phyloP scores from a whole-genome alignment of 345 rosid species.

The Populus davidiana region DNA sequence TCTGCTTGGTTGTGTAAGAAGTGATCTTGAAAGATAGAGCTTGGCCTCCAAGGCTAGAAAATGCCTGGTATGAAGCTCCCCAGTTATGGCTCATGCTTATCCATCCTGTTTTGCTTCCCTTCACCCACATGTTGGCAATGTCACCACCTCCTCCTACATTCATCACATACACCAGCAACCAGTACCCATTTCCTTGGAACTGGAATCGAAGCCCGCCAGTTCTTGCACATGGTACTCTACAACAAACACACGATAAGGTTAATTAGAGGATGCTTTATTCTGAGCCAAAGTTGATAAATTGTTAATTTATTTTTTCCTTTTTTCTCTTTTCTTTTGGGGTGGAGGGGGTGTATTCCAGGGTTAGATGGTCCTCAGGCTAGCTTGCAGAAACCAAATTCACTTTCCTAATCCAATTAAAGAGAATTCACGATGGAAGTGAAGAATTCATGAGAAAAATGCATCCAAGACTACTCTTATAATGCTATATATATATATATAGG shows the following conservation, averaged over 20 bases:
- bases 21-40: slow-evolving; percentile 66
- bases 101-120: slow-evolving; percentile 61
- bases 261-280: background rate
- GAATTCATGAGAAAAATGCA: too few relatives aligned
- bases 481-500: background rate
- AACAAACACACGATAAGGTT: background rate
- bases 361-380: too few relatives aligned
- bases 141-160: slow-evolving; percentile 33
- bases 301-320: too few relatives aligned
- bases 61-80: slow-evolving; percentile 94
- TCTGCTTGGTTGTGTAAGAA: slow-evolving; percentile 60
- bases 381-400: too few relatives aligned
- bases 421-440: too few relatives aligned
- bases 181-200: slow-evolving; percentile 30
- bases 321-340: too few relatives aligned
- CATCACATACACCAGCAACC: slow-evolving; percentile 27
- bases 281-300: too few relatives aligned
- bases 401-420: too few relatives aligned
- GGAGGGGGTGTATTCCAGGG: too few relatives aligned
- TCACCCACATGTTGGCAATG: slow-evolving; percentile 28
- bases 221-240: slow-evolving; percentile 19
- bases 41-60: slow-evolving; percentile 67
- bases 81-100: slow-evolving; percentile 86
- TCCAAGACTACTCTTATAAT: too few relatives aligned
- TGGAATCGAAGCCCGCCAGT: slow-evolving; percentile 29